Evolutionary conservation across 73 alveolate species (phyloP).

Genomic region (Paramecium octaurelia): DNA sequence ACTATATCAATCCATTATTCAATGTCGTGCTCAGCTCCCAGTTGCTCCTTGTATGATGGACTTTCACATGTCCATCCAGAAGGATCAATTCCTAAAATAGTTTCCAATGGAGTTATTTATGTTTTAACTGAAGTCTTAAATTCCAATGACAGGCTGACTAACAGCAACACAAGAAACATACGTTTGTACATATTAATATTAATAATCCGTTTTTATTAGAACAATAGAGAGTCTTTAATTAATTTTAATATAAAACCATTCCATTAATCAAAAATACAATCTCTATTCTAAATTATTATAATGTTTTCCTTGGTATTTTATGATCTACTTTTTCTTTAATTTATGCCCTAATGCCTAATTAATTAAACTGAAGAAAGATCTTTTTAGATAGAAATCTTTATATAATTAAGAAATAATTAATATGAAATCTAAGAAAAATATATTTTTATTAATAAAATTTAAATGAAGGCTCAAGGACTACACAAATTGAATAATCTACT

Average conservation of each 20-base stretch:
- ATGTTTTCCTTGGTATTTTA: background rate
- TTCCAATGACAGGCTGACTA: background rate
- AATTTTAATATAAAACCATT: background rate
- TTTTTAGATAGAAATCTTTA: background rate
- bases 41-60: background rate
- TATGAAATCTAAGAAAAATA: background rate
- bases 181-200: background rate
- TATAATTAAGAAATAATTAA: background rate
- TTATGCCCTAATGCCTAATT: background rate
- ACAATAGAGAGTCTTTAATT: background rate
- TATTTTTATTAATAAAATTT: background rate
- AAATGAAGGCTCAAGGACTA: background rate
- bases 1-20: constrained; percentile 34
- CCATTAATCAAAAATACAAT: background rate
- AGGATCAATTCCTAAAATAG: background rate
- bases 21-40: background rate
- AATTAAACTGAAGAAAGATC: background rate
- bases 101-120: background rate
- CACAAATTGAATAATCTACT: background rate
- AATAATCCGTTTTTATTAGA: background rate
- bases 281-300: no score
- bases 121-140: background rate
- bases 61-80: constrained; percentile 37
- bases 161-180: background rate
- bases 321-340: background rate